Percentiles rank a stretch among this genome's conserved stretches.
Conservation (phyloP, 2,329 filamentous ascomycete species). For the Bipolaris bicolor region DNA sequence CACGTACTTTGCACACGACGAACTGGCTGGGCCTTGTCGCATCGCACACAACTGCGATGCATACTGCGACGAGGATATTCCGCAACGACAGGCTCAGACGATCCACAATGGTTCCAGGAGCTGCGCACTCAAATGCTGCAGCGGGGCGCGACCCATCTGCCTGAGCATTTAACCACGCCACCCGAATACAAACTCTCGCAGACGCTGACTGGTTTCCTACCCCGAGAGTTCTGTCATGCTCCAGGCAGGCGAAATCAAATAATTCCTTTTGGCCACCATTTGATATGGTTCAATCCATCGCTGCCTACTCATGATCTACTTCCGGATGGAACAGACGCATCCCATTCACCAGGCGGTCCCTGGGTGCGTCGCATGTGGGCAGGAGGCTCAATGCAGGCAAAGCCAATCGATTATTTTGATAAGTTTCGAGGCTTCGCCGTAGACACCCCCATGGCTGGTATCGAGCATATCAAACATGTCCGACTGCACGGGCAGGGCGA, state of each 20-base stretch:
- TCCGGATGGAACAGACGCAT: conserved; percentile 81
- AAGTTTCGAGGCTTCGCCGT: conserved; percentile 14
- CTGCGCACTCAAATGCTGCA: conserved; percentile 51
- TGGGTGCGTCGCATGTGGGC: conserved; percentile 88
- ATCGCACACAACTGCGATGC: conserved; percentile 25
- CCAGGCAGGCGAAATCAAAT: conserved; percentile 10
- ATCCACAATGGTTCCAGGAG: conserved; percentile 34
- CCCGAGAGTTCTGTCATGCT: conserved; percentile 18
- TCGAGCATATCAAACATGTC: conserved; percentile 56
- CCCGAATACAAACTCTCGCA: conserved; percentile 68
- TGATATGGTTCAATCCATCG: conserved; percentile 84
- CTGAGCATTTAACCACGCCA: conserved; percentile 65
- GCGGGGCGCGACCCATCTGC: conserved; percentile 57
- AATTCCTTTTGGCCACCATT: conserved; percentile 74
- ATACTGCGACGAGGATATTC: conserved; percentile 23
- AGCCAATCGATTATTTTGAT: conserved; percentile 16
- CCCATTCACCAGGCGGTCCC: conserved; percentile 74
- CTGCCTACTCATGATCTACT: conserved; percentile 67
- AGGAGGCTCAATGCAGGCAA: conserved; percentile 72
- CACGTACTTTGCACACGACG: conserved; percentile 22
- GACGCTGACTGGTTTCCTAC: conserved; percentile 33
- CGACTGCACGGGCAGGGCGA: conserved; percentile 58
- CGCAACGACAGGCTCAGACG: conserved; percentile 10
- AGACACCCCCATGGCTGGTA: conserved; percentile 35
- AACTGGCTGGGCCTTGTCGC: conserved; percentile 14